Evolutionary conservation across 306 rosid species (phyloP), one percentile per base, ranked within the genome.

Genomic region (Quercus glauca): DNA sequence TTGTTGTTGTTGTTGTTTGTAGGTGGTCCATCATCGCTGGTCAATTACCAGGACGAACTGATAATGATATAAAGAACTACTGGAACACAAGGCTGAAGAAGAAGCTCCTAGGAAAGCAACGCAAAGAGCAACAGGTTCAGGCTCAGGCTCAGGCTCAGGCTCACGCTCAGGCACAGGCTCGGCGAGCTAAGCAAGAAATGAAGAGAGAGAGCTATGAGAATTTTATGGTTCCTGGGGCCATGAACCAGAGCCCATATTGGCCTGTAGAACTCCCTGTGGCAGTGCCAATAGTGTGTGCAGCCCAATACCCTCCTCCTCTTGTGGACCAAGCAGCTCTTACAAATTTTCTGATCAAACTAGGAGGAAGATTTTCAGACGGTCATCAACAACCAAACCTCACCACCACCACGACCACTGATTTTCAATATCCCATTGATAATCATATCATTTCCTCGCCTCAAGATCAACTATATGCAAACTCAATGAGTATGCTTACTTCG

Each of bases 1-100:
- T 6, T 65, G 21, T 3, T 31, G 49, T 65, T 31, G 49, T 65
- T 33, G 45, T n/a, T 65, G 49, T 56, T 19, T 37, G 72, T 67
- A 95, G 99, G 89, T 95, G 99, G 99, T 95, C 99, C 8, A 91
- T 95, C 55, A 95, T 95, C 69, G 99, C 99, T 73, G 97, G 94
- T 0, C 99, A 93, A 29, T 83, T 95, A 81, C 99, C 97, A 1
- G 99, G 99, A 45, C 82, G 99, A 73, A 95, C 99, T 0, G 99
- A 95, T 76, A 95, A 95, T 64, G 99, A 95, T 69, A 93, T 95
- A 65, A 95, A 95, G 91, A 95, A 95, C 70, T 95, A 95, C 78
- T 95, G 99, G 99, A 95, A 95, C 85, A 95, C 99, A 0, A 91
- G 90, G 85, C 80, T 95, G 84, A 95, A 93, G 94, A 95, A 95